A percentile compares a stretch with the other conserved stretches of the same genome.
These are phyloP conservation scores for Ophiostoma triangulosporum DNA, from an alignment of 2,329 filamentous ascomycete species.

Conservation along the genomic window DNA sequence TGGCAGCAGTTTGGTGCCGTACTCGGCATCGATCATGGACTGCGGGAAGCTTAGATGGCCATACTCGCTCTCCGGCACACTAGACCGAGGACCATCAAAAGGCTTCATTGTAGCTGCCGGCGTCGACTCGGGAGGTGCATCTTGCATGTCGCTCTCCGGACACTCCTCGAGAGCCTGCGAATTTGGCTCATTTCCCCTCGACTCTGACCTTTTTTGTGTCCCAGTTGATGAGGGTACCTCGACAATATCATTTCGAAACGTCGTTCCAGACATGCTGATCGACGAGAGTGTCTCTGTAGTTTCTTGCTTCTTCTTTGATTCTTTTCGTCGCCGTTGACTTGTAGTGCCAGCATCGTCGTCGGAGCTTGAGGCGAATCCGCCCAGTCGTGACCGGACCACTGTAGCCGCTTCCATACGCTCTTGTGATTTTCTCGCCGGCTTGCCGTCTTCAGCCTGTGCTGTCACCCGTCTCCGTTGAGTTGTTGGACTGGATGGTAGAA, in stretches of 20 bases:
- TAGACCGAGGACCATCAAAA: slow-evolving; percentile 1
- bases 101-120: neutral
- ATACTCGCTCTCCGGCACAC: slow-evolving; percentile 5
- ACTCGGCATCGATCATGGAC: slow-evolving; percentile 8
- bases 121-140: neutral
- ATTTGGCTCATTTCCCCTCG: neutral
- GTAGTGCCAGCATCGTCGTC: slow-evolving; percentile 21
- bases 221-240: slow-evolving; percentile 22
- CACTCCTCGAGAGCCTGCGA: neutral
- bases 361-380: slow-evolving; percentile 10
- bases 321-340: slow-evolving; percentile 24
- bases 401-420: slow-evolving; percentile 21
- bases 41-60: slow-evolving; percentile 7
- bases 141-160: neutral
- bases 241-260: slow-evolving; percentile 22
- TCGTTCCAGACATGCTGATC: slow-evolving; percentile 24
- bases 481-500: neutral
- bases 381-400: slow-evolving; percentile 15
- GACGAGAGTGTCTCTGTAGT: slow-evolving; percentile 25
- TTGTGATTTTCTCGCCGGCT: slow-evolving; percentile 33
- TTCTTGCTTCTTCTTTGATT: slow-evolving; percentile 25
- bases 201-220: slow-evolving; percentile 12
- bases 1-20: neutral
- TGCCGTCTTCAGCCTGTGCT: slow-evolving; percentile 29
- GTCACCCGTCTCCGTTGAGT: slow-evolving; percentile 1